Base-by-base conservation (phyloP, 1,284 basidiomycete species). In the Meripilus lineatus region DNA sequence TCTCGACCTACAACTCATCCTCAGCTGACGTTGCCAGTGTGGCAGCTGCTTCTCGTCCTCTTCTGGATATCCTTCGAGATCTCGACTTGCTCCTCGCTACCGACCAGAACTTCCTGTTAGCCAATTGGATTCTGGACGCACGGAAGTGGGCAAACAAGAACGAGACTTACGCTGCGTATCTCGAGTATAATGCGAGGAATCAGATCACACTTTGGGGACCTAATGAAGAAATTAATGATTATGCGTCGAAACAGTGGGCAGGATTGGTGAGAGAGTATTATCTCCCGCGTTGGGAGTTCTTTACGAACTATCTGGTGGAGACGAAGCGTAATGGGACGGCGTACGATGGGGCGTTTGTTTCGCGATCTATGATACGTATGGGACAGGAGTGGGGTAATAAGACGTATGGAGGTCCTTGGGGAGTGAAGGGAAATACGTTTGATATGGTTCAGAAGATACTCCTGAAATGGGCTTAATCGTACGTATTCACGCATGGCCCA, bases 141-240 rank as follows among this genome's bases (percentile, higher is more conserved):
- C 57, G 51, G 21, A 47, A 45, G 15, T 67, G 63, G 62, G 55
- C 42, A 10, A 17, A 30, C 14, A 47, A 42, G 23, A 58, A 66
- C 24, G 37, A 44, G 42, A 53, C 61, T n/a, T 69, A 69, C 42
- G 63, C 58, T 0, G 53, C 53, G 20, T 66, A 64, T 42, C 58
- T 72, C 30, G 66, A 66, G 48, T 69, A 65, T 49, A 59, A 66
- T 42, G 66, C 70, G 11, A 62, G 69, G 25, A 72, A 72, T 53
- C 70, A 72, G 54, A 61, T 72, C 51, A 67, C 65, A 23, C 62
- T 71, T 22, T 72, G 70, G 69, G 71, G 71, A n/a, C 68, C 68
- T 2, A 56, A 58, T 20, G 69, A 68, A n/a, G 57, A 69, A 54
- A 67, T 66, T 54, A 63, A 63, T 46, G 67, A 69, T 47, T 72